These are phyloP conservation scores for Diplodia mutila DNA, from an alignment of 2,329 filamentous ascomycete species.

Conservation along the genomic window DNA sequence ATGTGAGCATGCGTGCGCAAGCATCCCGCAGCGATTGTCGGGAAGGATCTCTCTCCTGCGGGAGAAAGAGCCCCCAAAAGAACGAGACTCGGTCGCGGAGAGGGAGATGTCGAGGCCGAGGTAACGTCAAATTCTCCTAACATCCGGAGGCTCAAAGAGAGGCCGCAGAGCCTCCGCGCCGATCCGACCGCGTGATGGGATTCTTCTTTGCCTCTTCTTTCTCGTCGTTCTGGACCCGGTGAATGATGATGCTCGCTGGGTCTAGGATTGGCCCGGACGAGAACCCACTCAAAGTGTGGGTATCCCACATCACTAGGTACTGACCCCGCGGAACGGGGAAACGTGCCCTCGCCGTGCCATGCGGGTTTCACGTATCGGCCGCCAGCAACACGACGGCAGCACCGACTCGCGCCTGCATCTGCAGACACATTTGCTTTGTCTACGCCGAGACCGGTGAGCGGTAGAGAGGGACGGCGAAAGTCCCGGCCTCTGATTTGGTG, in stretches of 20 bases:
- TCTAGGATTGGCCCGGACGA: background rate
- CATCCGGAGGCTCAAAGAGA: conserved; percentile 1
- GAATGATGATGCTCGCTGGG: conserved; percentile 2
- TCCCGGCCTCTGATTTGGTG: conserved; percentile 1
- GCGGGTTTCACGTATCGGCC: background rate
- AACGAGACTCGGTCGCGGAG: background rate
- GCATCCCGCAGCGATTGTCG: background rate
- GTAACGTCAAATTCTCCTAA: background rate
- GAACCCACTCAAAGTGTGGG: conserved; percentile 4
- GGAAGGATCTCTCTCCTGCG: background rate
- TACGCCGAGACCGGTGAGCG: background rate
- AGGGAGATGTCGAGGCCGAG: background rate
- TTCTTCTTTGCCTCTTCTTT: background rate
- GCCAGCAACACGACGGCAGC: background rate
- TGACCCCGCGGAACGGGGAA: conserved; percentile 1
- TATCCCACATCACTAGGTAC: conserved; percentile 16
- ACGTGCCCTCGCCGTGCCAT: conserved; percentile 4
- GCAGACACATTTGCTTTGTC: background rate
- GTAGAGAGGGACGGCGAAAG: background rate
- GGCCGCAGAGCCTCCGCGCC: conserved; percentile 7
- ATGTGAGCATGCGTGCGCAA: background rate
- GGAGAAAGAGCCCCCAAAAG: background rate
- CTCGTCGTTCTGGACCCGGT: conserved; percentile 5
- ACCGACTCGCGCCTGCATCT: background rate
- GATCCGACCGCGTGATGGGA: background rate